Base-by-base conservation (phyloP, 2,329 filamentous ascomycete genomes). In the Fusarium phyllophilum region DNA sequence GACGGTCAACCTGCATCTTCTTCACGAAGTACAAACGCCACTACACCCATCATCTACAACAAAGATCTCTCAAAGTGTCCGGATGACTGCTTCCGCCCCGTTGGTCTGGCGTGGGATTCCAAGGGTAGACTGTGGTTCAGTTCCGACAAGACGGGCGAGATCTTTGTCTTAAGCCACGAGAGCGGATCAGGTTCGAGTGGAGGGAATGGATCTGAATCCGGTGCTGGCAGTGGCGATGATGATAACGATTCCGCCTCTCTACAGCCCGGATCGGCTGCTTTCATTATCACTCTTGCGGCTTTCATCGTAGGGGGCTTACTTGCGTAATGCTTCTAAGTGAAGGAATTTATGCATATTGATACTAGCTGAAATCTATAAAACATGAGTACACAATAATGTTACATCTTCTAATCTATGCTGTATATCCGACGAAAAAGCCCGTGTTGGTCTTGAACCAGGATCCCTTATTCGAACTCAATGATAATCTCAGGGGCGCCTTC, bases 131-230 rank as follows among this genome's bases (percentile, higher is more conserved):
- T 93, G 9, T 93, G 88, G 81, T 87, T 92, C 83, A 88, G 84
- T 62, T 90, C 87, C 5, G 91, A 93, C 78, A 79, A 85, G n/a
- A 91, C 90, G 1, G 92, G 91, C 10, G 91, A 93, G 83, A 87
- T 93, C 45, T 93, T 88, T 75, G 86, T 92, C 6, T 78, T 90
- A 31, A 52, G 52, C 18, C 63, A 48, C 51, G 58, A 55, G 14
- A 67, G 61, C 39, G 69, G 51, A 4, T 26, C 34, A n/a, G 34
- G 24, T 4, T 42, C 60, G 7, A 57, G 33, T 12, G 72, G 63
- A 48, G 51, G 46, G 1, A 63, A 57, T 41, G 51, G 34, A n/a
- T 29, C 51, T 6, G 34, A 39, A 10, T 33, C 51, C 1, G 34
- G 51, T 14, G 61, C 70, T 10, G 51, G 51, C 1, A 29, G 15